Percentiles rank a stretch among this genome's conserved stretches.
Conservation (phyloP, 2,329 filamentous ascomycete species). For the Penicillium polonicum region DNA sequence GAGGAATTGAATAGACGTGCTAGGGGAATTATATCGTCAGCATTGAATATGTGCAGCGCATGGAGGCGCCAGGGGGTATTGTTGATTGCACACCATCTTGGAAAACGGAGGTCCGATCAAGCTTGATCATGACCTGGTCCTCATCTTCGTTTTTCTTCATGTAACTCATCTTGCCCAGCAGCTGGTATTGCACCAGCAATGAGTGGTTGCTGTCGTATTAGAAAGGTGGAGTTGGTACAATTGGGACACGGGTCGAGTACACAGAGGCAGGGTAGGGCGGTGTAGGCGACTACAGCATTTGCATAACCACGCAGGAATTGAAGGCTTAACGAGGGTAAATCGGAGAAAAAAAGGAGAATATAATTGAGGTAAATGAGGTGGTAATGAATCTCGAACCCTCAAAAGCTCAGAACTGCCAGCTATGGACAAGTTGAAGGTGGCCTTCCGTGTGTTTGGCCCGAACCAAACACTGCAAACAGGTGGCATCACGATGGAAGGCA, state of each 20-base stretch:
- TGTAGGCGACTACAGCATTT: slow-evolving; percentile 26
- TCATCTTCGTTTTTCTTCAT: slow-evolving; percentile 99
- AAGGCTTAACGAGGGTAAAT: background rate
- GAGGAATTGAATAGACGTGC: slow-evolving; percentile 97
- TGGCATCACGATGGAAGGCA: slow-evolving; percentile 29
- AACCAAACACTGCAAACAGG: slow-evolving; percentile 43
- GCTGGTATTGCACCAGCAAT: slow-evolving; percentile 34
- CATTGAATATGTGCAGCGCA: slow-evolving; percentile 19
- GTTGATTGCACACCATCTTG: slow-evolving; percentile 75
- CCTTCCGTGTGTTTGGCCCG: slow-evolving; percentile 37
- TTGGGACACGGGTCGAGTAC: slow-evolving; percentile 26
- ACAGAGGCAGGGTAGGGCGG: slow-evolving; percentile 25
- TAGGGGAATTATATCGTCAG: slow-evolving; percentile 44
- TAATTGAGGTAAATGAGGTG: slow-evolving; percentile 15
- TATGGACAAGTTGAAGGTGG: slow-evolving; percentile 38
- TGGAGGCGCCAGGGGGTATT: slow-evolving; percentile 24
- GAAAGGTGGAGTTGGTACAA: slow-evolving; percentile 25
- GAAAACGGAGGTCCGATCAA: slow-evolving; percentile 96
- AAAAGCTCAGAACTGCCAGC: slow-evolving; percentile 23
- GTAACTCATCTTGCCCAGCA: slow-evolving; percentile 71
- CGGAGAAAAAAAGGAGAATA: slow-evolving; percentile 1
- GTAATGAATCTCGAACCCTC: slow-evolving; percentile 17
- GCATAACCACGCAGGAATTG: slow-evolving; percentile 18
- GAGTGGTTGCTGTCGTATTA: slow-evolving; percentile 25
- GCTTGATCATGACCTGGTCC: slow-evolving; percentile 89